Percentiles rank a stretch among this genome's conserved stretches.
These are phyloP conservation scores for Boletellus ananiceps DNA, from an alignment of 768 basidiomycete species.

Conservation along the genomic window DNA sequence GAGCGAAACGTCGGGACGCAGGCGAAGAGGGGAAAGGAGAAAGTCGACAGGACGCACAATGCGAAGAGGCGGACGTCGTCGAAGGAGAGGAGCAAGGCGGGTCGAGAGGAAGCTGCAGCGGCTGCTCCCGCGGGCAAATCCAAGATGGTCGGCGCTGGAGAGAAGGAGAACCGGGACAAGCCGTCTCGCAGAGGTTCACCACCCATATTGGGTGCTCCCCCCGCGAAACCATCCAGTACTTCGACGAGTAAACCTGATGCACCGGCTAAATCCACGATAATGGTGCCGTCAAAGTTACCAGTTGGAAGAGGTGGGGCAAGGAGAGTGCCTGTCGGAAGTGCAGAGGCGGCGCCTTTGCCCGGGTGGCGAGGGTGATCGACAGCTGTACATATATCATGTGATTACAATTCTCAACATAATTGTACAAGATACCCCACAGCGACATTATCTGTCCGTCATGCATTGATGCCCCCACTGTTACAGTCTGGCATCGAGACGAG, in stretches of 20 bases:
- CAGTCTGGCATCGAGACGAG: neutral
- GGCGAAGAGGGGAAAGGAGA: constrained; percentile 6
- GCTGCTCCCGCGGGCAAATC: constrained; percentile 22
- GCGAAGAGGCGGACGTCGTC: constrained; percentile 28
- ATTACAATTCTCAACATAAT: constrained; percentile 15
- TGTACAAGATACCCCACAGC: constrained; percentile 21
- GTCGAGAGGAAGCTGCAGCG: constrained; percentile 15
- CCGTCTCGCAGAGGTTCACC: constrained; percentile 28
- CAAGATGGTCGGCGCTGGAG: constrained; percentile 27
- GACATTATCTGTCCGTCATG: neutral
- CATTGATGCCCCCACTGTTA: neutral
- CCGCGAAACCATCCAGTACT: constrained; percentile 16
- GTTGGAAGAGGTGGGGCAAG: constrained; percentile 48
- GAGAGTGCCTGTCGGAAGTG: constrained; percentile 63
- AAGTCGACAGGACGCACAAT: constrained; percentile 6
- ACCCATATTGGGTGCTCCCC: constrained; percentile 13
- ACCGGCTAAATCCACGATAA: constrained; percentile 7
- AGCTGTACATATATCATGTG: constrained; percentile 8
- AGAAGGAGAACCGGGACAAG: constrained; percentile 36
- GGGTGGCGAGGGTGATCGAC: constrained; percentile 44
- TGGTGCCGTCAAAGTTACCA: constrained; percentile 30
- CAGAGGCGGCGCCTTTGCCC: constrained; percentile 52
- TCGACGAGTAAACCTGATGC: constrained; percentile 13
- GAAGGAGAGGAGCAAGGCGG: constrained; percentile 40
- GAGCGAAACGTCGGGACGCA: constrained; percentile 26